Evolutionary conservation across 179 eudicot genomes (phyloP), one percentile per base, ranked within the genome.

Genomic region (Nepenthes alata): DNA sequence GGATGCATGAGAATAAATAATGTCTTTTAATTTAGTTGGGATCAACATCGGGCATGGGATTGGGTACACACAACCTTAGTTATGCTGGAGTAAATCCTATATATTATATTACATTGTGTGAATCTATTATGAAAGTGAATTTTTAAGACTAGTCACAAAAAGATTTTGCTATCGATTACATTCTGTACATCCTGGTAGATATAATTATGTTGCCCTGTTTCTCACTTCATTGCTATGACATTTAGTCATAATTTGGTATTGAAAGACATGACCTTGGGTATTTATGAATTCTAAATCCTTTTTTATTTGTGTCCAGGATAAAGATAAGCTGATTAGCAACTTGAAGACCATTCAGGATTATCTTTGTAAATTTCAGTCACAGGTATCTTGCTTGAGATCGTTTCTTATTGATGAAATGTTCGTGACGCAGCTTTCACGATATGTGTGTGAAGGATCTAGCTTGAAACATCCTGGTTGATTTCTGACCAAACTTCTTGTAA

Each of bases 291-390:
- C 3, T 15, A 14, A 52, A 4, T 35, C 14, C 16, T 57, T 14
- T 73, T 35, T 47, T 5, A 12, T 45, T 64, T 56, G 53, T 61
- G 60, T 83, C 62, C 79, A 93, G 98, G 98, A 93, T 68, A 85
- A 87, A 72, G 88, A 81, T 71, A 83, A 80, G 76, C 74, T 93
- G 37, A 81, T 80, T 66, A 79, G 81, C 80, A 93, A 89, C 77
- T 72, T 93, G 67, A 89, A 85, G 72, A 85, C 87, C 37, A 82
- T 89, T 71, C 95, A 93, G 70, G 86, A 89, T 66, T 93, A 89
- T 65, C 93, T 93, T 67, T 93, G 95, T 80, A 89, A 95, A 56
- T 93, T 89, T 63, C 80, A 79, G 67, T 85, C 98, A 34, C 98
- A 86, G 96, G 98, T 91, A 72, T 75, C 58, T 59, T 13, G 55